These are phyloP conservation scores for Cordia subcordata DNA, from an alignment of 257 asterid genomes.

Conservation along the genomic window DNA sequence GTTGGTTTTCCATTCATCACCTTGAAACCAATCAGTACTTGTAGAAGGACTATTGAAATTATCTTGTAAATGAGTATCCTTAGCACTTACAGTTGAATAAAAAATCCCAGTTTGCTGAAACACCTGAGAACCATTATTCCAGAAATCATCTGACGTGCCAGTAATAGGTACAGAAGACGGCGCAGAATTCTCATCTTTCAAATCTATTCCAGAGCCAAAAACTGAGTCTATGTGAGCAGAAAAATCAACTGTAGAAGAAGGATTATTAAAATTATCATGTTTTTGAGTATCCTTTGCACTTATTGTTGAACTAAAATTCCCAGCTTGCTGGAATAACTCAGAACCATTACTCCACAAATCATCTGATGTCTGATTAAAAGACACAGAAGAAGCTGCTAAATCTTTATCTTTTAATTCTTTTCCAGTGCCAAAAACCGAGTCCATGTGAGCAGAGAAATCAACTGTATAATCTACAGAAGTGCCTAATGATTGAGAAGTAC, in stretches of 20 bases:
- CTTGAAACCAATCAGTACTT: slow-evolving; percentile 51
- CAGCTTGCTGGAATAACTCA: slow-evolving; percentile 25
- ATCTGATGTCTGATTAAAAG: slow-evolving; percentile 46
- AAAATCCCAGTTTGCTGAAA: too few species aligned
- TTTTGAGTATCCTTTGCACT: slow-evolving; percentile 22
- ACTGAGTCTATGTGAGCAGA: slow-evolving; percentile 61
- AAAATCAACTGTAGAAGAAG: slow-evolving; percentile 45
- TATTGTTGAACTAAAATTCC: slow-evolving; percentile 33
- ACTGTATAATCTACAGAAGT: too few species aligned
- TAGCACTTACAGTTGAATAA: slow-evolving; percentile 30
- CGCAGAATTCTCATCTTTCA: slow-evolving; percentile 34
- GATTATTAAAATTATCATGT: slow-evolving; percentile 20
- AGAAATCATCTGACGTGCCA: slow-evolving; percentile 47
- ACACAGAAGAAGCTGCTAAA: slow-evolving; percentile 37
- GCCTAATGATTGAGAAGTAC: slow-evolving; percentile 11
- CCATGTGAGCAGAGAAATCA: slow-evolving; percentile 59
- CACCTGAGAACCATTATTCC: slow-evolving; percentile 36
- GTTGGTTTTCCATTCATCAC: slow-evolving; percentile 34
- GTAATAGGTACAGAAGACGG: slow-evolving; percentile 38
- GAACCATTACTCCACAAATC: slow-evolving; percentile 43
- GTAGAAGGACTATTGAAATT: slow-evolving; percentile 25
- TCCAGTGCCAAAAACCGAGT: slow-evolving; percentile 54
- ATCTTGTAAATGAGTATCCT: slow-evolving; percentile 21
- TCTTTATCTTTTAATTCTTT: slow-evolving; percentile 33
- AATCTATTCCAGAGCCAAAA: slow-evolving; percentile 41